Evolutionary conservation across 2,329 filamentous ascomycete species (phyloP), one percentile per base, ranked within the genome.

Genomic region (Magnaporthales sp.): DNA sequence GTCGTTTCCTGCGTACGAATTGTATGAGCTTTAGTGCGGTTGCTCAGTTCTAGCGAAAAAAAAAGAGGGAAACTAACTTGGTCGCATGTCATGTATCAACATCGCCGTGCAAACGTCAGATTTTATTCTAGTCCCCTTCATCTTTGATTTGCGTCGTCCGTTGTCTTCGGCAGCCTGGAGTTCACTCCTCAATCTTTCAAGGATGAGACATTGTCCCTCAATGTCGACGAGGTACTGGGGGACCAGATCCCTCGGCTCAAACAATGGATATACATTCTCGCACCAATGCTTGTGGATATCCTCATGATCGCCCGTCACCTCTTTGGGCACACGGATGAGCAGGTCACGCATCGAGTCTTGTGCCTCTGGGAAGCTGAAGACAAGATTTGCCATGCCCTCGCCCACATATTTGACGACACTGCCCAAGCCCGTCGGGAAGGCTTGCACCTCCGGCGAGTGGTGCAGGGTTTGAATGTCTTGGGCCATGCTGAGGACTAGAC

Each of bases 301-400:
- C 9, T n/a, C 29, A 30, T 65, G 58, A 30, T 60, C 54, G 15
- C 64, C 29, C 1, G 64, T 65, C 29, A 46, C 64, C n/a, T 61
- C 29, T 30, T 65, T 65, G 66, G 70, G 71, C 5, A 73, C 67
- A 61, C 71, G 69, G 31, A 73, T 66, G 1, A 72, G 67, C 32
- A 70, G 51, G 29, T 63, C 38, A 29, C 56, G 61, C 46, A 63
- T 24, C 27, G 29, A n/a, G 15, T 32, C 29, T 32, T 54, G n/a
- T 67, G 72, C 71, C 67, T 76, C 72, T 4, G 79, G 76, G 24
- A 81, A 68, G 70, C 83, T 83, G 73, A 91, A 93, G 69, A 93
- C 89, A 65, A 89, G 84, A 75, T 95, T 94, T 66, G 91, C 91
- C 27, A 90, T 88, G 27, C 91, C 91, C 75, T 95, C 91, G 29